Base-by-base conservation (phyloP, 352 stramenopile genomes). In the Globisporangium canariense region DNA sequence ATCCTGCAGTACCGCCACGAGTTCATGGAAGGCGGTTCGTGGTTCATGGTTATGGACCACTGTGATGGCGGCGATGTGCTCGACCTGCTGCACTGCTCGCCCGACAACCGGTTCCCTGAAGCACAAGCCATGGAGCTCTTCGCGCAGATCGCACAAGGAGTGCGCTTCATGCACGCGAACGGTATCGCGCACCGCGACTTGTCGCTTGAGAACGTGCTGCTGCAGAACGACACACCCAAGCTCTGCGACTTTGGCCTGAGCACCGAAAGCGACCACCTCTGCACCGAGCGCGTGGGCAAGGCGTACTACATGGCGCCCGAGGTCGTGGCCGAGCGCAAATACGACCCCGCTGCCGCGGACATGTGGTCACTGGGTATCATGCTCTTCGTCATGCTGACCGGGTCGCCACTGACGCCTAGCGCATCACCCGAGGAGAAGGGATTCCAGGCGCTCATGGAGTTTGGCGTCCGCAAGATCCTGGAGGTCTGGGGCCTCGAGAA, bases 341-440 rank as follows among this genome's bases (percentile, higher is more conserved):
- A 88, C 71, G 72, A 85, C 43, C 78, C 77, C 0, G 63, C 64
- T 13, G 76, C 54, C 2, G 80, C 80, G n/a, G 83, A 91, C 36
- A 72, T 89, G 60, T 90, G 80, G 83, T 89, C 83, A 20, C 70
- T 91, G 1, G 80, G 83, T 6, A 68, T 88, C 30, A 67, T 91
- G 46, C 62, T 91, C 11, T 90, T 87, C 72, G 78, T 88, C 62
- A 81, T 89, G 71, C 30, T 90, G 25, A 80, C 76, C 4, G 83
- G 83, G 0, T 83, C 80, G 9, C 80, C 79, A 18, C 70, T 87
- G 1, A 65, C 75, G 20, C 62, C 67, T 1, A 68, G 53, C n/a
- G 73, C 78, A 0, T 68, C 62, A 10, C 56, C 68, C 11, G 62
- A 66, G 4, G 76, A 86, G 13, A 72, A 71, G 9, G 62, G 53